A percentile compares a stretch with the other conserved stretches of the same genome.
Conservation (phyloP, 2,329 filamentous ascomycete genomes). For the Stachybotrys echinatus region DNA sequence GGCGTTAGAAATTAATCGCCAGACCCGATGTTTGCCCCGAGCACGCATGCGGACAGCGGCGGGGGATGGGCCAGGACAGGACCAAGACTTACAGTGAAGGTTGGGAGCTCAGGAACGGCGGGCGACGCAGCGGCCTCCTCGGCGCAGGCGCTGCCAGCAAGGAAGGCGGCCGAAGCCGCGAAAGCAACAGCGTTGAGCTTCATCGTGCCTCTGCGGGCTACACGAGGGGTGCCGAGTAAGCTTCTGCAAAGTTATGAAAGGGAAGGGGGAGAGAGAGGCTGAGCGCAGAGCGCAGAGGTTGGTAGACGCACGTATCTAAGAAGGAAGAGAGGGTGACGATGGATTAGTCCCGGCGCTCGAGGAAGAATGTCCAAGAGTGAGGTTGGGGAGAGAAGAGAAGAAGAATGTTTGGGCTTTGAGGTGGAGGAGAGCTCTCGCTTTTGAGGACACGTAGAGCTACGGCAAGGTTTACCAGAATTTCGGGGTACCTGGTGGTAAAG, state of each 20-base stretch:
- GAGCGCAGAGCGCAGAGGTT: slow-evolving; percentile 15
- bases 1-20: slow-evolving; percentile 17
- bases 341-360: slow-evolving; percentile 20
- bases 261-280: slow-evolving; percentile 7
- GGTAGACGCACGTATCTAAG: slow-evolving; percentile 1
- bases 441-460: slow-evolving; percentile 29
- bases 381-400: slow-evolving; percentile 14
- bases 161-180: slow-evolving; percentile 66
- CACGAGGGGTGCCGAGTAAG: slow-evolving; percentile 41
- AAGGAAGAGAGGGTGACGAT: slow-evolving; percentile 4
- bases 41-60: background rate
- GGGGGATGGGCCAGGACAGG: background rate
- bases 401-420: slow-evolving; percentile 19
- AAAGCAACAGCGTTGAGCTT: slow-evolving; percentile 77
- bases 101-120: slow-evolving; percentile 62
- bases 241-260: slow-evolving; percentile 6
- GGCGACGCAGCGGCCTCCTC: slow-evolving; percentile 62
- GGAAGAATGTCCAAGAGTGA: slow-evolving; percentile 20
- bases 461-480: slow-evolving; percentile 12
- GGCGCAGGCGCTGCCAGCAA: slow-evolving; percentile 64
- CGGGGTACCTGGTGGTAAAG: background rate
- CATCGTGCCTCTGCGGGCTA: slow-evolving; percentile 51
- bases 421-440: slow-evolving; percentile 15
- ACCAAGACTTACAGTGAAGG: slow-evolving; percentile 73
- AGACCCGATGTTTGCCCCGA: background rate